Evolutionary conservation across 805 yeast species (phyloP).

Genomic region (Lachancea thermotolerans): DNA sequence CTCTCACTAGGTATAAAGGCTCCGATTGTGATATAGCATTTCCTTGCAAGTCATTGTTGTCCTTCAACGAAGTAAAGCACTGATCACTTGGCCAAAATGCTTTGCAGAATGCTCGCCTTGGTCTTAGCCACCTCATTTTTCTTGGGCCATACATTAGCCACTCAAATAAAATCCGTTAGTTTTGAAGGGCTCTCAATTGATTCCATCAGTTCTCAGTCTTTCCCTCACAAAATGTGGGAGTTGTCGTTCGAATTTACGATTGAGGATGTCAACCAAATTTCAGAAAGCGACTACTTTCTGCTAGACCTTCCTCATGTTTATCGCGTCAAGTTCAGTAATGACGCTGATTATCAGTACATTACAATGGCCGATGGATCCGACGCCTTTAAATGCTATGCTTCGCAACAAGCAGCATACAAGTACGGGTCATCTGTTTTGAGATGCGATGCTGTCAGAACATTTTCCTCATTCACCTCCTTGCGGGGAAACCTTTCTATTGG

Average conservation of each 20-base stretch:
- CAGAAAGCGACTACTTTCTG: constrained; percentile 24
- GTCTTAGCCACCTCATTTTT: neutral
- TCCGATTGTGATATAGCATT: too few species aligned
- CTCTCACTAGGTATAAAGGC: too few species aligned
- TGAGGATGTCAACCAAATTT: constrained; percentile 13
- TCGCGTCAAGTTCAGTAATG: constrained; percentile 30
- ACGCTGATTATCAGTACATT: constrained; percentile 15
- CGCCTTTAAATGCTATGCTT: constrained; percentile 29
- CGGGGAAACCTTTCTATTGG: constrained; percentile 28
- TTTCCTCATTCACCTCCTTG: constrained; percentile 15
- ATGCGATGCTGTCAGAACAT: constrained; percentile 24
- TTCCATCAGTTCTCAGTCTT: constrained; percentile 6
- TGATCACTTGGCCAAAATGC: neutral
- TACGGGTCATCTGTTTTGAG: constrained; percentile 25
- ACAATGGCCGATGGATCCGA: constrained; percentile 20
- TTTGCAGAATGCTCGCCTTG: neutral
- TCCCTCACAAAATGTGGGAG: constrained; percentile 32
- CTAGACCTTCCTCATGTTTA: constrained; percentile 30
- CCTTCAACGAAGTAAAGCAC: too few species aligned
- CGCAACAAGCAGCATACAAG: constrained; percentile 33
- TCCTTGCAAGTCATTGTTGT: too few species aligned
- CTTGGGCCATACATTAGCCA: neutral
- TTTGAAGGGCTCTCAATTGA: constrained; percentile 2
- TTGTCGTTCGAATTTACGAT: constrained; percentile 27
- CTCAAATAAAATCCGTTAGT: neutral